Percentiles rank a stretch among this genome's conserved stretches.
Evolutionary conservation across 129 eudicot species (phyloP).

Genomic region (Escallonia herrerae): DNA sequence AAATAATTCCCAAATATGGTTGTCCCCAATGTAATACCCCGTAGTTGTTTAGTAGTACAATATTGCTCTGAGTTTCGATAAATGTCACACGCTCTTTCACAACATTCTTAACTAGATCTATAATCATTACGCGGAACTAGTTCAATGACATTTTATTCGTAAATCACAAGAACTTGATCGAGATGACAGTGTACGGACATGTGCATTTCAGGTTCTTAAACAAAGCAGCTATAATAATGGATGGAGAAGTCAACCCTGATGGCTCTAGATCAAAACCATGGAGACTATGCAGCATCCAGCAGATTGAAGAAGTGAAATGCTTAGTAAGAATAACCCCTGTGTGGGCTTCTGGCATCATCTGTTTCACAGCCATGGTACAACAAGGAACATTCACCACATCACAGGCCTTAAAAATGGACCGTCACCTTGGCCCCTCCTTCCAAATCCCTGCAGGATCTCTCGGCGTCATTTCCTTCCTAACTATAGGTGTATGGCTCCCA

Average conservation of each 20-base stretch:
- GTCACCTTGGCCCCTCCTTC: conserved; percentile 61
- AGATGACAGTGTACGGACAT: not conserved
- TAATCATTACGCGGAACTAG: too few relatives aligned
- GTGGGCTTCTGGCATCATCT: conserved; percentile 70
- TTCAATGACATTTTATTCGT: too few relatives aligned
- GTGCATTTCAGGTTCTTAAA: conserved; percentile 47
- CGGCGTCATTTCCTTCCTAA: conserved; percentile 56
- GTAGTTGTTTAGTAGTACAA: too few relatives aligned
- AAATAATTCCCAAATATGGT: too few relatives aligned
- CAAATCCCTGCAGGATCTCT: conserved; percentile 78
- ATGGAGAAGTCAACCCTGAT: conserved; percentile 56
- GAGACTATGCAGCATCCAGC: conserved; percentile 69
- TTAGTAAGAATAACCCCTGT: conserved; percentile 61
- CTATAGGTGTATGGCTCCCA: conserved; percentile 76
- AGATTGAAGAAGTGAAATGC: conserved; percentile 76
- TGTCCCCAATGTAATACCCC: too few relatives aligned
- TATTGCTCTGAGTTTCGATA: too few relatives aligned
- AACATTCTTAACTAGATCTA: too few relatives aligned
- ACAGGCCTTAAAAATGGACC: conserved; percentile 78
- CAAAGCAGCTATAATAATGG: conserved; percentile 69
- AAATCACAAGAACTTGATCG: too few relatives aligned
- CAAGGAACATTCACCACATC: conserved; percentile 70
- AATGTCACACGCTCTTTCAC: too few relatives aligned
- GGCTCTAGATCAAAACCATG: conserved; percentile 44
- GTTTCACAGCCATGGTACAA: conserved; percentile 61